Evolutionary conservation across 2,329 filamentous ascomycete genomes (phyloP), one percentile per base, ranked within the genome.

Genomic region (Penicillium rolfsii): DNA sequence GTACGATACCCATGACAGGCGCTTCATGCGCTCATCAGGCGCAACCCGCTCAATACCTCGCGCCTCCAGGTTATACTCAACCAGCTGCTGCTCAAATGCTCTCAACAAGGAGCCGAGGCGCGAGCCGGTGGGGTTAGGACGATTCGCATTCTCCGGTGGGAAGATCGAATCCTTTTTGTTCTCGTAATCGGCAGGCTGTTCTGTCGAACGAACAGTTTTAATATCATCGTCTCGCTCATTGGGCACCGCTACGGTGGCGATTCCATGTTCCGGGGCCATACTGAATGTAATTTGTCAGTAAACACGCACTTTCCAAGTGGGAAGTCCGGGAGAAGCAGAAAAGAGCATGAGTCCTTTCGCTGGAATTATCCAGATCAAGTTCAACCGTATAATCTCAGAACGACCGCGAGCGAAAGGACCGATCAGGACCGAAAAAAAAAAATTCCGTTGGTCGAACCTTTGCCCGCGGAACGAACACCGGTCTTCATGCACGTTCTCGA

Each of bases 41-140:
- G 82, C 77, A 1, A 88, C 85, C 24, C 85, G 81, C 68, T 86
- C 80, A 52, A 88, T 87, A 8, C 86, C 86, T 49, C 86, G 82
- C 12, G 83, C 81, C 70, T 88, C 86, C 50, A 87, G 75, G 48
- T 78, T 78, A 65, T 78, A 79, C 61, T 75, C 75, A n/a, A 78
- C 66, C 14, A 79, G 70, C 48, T 74, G 73, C 43, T 73, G 70
- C 70, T 80, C 79, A 60, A 80, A 77, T 14, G 68, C 65, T 61
- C 67, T 71, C 52, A 75, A 57, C 53, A 74, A 67, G 8, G 67
- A 67, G 35, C 71, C 71, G 35, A 78, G 48, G 30, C 72, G 72
- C 6, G 66, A 62, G n/a, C 69, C 63, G 36, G 66, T 55, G 56
- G 67, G 67, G 36, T 65, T 66, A 30, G 40, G 60, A 50, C 50